Conservation (phyloP, 2,329 filamentous ascomycete species). For the Talaromyces sp. region DNA sequence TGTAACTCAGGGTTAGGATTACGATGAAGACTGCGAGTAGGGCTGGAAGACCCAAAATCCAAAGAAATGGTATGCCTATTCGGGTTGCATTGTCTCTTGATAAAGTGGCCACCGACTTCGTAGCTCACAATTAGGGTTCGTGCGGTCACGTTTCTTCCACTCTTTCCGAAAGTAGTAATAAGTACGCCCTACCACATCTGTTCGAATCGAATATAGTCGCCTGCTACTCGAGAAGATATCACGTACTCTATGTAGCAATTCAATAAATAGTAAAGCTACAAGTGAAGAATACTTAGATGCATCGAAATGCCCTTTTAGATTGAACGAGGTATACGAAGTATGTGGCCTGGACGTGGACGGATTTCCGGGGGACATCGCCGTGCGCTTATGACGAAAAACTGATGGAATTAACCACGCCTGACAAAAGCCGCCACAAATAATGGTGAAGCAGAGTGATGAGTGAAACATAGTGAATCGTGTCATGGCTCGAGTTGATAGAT, state of each 20-base stretch:
- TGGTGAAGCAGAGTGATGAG: neutral
- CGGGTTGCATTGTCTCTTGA: too few species aligned
- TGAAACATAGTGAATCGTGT: neutral
- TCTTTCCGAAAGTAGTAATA: neutral
- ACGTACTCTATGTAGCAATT: neutral
- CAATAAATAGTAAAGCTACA: neutral
- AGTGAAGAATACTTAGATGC: neutral
- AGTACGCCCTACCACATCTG: neutral
- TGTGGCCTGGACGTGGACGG: neutral
- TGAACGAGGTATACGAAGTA: neutral
- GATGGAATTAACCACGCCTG: neutral
- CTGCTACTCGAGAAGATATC: too few species aligned
- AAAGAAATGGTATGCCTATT: too few species aligned
- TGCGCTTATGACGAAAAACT: conserved; percentile 1
- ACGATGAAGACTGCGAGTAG: neutral
- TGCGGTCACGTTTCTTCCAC: neutral
- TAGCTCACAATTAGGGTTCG: neutral
- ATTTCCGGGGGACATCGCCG: neutral
- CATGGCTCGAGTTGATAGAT: neutral
- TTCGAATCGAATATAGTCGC: neutral
- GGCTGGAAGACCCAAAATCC: too few species aligned
- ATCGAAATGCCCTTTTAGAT: neutral
- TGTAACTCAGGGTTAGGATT: neutral
- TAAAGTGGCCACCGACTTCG: neutral
- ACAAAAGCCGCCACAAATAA: conserved; percentile 20